phyloP scores from a whole-genome alignment of 1,284 basidiomycete genomes.

The Vanrija sp. region DNA sequence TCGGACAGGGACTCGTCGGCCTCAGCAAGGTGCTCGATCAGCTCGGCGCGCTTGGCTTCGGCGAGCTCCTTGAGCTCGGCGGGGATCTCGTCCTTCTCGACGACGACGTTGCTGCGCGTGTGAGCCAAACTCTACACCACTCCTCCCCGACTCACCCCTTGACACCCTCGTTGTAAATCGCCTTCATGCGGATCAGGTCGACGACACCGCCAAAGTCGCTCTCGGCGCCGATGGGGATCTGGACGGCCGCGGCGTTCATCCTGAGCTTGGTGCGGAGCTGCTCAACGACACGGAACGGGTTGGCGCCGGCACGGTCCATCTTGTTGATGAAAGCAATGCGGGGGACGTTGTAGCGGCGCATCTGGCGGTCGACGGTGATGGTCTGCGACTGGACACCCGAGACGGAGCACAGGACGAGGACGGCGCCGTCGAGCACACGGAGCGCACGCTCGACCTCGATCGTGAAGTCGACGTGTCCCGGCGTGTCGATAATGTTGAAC shows the following conservation, averaged over 20 bases:
- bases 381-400: conserved; percentile 98
- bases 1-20: conserved; percentile 94
- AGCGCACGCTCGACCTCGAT: conserved; percentile 98
- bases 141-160: conserved; percentile 67
- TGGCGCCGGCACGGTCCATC: conserved; percentile 97
- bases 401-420: conserved; percentile 93
- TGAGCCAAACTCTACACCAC: background rate
- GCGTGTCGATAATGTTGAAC: conserved; percentile 99
- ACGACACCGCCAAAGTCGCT: conserved; percentile 85
- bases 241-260: conserved; percentile 91
- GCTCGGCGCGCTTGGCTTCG: conserved; percentile 76
- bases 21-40: conserved; percentile 93
- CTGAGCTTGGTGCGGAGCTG: conserved; percentile 90
- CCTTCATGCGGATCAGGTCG: conserved; percentile 91
- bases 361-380: conserved; percentile 97
- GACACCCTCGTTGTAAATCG: conserved; percentile 88
- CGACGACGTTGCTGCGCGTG: conserved; percentile 62
- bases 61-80: conserved; percentile 67
- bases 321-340: conserved; percentile 98
- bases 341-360: conserved; percentile 94
- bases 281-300: conserved; percentile 90
- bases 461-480: conserved; percentile 99
- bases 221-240: conserved; percentile 92
- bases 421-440: conserved; percentile 93
- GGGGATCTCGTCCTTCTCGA: conserved; percentile 88